phyloP scores from a whole-genome alignment of 2,329 filamentous ascomycete species.

The Fusarium cyanostomum region DNA sequence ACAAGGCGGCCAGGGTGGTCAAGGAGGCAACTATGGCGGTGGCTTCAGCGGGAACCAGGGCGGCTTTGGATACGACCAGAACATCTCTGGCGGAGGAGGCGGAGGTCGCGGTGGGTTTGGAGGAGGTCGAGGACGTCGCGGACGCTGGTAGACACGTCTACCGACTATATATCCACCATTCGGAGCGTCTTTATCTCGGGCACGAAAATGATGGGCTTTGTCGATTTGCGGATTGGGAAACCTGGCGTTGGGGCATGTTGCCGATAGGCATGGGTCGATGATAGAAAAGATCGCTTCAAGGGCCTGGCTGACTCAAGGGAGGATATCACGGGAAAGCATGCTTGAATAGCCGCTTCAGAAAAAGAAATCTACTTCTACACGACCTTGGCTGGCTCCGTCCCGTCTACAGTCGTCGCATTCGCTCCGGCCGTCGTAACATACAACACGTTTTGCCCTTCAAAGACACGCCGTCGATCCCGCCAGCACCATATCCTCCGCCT shows the following conservation, averaged over 20 bases:
- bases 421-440: conserved; percentile 31
- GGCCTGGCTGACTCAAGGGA: conserved; percentile 8
- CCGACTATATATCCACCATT: neutral
- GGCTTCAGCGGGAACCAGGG: conserved; percentile 65
- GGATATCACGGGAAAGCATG: conserved; percentile 6
- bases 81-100: conserved; percentile 53
- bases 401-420: conserved; percentile 23
- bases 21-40: conserved; percentile 62
- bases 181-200: neutral
- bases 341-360: conserved; percentile 13
- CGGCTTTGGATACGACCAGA: conserved; percentile 61
- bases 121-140: conserved; percentile 41
- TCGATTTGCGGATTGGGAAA: conserved; percentile 38
- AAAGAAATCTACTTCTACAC: conserved; percentile 6
- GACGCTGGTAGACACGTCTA: conserved; percentile 31
- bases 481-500: conserved; percentile 7
- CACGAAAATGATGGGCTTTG: conserved; percentile 19
- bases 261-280: conserved; percentile 33
- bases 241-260: conserved; percentile 41
- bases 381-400: conserved; percentile 35
- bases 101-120: conserved; percentile 49
- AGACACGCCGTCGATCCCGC: conserved; percentile 28
- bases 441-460: conserved; percentile 16
- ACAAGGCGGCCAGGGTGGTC: conserved; percentile 57
- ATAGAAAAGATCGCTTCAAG: conserved; percentile 33